phyloP scores from a whole-genome alignment of 139 green algal species.

The Picochlorum costavermella region DNA sequence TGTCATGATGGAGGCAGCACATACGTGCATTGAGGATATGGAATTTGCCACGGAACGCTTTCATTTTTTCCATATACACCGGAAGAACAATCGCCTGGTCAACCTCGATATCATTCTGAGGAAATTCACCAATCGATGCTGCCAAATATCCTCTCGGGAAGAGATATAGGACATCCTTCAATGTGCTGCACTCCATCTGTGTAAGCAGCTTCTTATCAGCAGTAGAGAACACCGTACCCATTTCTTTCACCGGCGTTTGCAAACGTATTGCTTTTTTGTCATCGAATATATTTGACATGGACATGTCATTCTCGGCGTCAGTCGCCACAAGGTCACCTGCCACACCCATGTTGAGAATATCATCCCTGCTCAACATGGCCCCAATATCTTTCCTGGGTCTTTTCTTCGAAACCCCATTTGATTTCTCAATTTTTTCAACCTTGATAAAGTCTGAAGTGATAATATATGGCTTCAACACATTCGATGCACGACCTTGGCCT shows the following conservation, averaged over 20 bases:
- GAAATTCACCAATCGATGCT: constrained; percentile 19
- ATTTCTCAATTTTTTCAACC: too few species aligned
- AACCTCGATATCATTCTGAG: neutral
- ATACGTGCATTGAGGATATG: constrained; percentile 1
- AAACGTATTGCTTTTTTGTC: neutral
- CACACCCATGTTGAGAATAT: neutral
- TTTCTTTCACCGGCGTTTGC: neutral
- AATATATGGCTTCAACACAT: neutral
- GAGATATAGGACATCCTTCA: constrained; percentile 34
- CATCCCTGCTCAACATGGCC: too few species aligned
- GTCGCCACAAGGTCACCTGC: neutral
- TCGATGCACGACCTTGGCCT: neutral
- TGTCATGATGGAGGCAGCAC: neutral
- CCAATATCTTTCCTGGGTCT: too few species aligned
- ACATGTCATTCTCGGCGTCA: neutral
- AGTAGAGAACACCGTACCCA: neutral
- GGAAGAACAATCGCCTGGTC: neutral
- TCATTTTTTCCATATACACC: constrained; percentile 10
- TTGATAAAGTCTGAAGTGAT: too few species aligned
- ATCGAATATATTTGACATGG: too few species aligned
- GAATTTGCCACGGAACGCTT: constrained; percentile 1
- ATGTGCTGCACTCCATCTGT: constrained; percentile 14
- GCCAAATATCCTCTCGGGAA: constrained; percentile 33
- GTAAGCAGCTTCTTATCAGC: constrained; percentile 14
- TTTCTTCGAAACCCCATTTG: too few species aligned